These are phyloP conservation scores for Rubus idaeus DNA, from an alignment of 306 rosid species.

Conservation along the genomic window DNA sequence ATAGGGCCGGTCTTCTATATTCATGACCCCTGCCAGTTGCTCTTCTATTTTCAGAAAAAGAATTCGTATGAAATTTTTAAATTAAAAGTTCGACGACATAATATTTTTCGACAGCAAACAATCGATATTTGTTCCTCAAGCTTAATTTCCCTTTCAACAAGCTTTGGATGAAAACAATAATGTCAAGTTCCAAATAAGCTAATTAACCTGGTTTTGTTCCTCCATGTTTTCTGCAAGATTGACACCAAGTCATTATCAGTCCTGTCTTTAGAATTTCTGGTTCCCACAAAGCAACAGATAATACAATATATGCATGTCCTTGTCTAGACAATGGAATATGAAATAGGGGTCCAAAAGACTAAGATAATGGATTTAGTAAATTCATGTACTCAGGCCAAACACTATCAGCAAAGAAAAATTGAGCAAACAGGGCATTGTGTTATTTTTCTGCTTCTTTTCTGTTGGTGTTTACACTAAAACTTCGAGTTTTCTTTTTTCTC, in stretches of 20 bases:
- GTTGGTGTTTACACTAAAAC: neutral
- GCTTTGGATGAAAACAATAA: neutral
- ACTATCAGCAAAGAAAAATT: neutral
- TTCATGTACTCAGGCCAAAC: neutral
- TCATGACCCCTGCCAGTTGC: neutral
- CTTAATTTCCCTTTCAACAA: neutral
- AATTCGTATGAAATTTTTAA: neutral
- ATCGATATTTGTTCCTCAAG: neutral
- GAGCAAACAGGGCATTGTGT: neutral
- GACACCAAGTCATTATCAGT: neutral
- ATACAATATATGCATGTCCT: too few species aligned
- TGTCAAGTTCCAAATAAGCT: neutral
- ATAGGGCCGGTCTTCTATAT: neutral
- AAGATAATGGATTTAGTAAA: neutral
- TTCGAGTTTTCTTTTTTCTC: neutral
- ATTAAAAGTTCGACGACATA: neutral
- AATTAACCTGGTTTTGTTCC: neutral
- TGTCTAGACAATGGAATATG: neutral
- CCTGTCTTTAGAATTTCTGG: neutral
- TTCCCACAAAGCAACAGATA: neutral
- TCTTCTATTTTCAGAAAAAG: neutral
- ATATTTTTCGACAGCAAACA: neutral
- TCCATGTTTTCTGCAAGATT: constrained; percentile 13
- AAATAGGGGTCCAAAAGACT: neutral
- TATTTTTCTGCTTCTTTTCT: neutral